Conservation (phyloP, 164 flowering plant genomes). For the Paratinospora sagittata region DNA sequence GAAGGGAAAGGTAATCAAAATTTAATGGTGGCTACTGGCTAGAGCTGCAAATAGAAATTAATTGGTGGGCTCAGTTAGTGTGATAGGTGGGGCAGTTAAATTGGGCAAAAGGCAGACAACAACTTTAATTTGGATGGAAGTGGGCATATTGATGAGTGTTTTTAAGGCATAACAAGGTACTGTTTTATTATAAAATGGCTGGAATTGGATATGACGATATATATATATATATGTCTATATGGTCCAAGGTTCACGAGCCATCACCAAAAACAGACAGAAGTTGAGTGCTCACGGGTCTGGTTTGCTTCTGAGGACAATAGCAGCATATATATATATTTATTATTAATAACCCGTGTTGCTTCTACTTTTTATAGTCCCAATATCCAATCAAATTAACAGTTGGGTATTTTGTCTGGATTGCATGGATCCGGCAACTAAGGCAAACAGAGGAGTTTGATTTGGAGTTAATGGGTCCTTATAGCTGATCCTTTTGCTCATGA, state of each 20-base stretch:
- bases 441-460: too few species aligned
- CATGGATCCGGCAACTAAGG: too few species aligned
- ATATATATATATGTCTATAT: not conserved
- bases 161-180: too few species aligned
- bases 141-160: not conserved
- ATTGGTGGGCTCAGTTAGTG: not conserved
- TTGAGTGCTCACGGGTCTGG: slow-evolving; percentile 3
- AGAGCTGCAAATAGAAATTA: not conserved
- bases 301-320: not conserved
- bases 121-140: not conserved
- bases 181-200: not conserved
- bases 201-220: not conserved
- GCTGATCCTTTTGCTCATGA: too few species aligned
- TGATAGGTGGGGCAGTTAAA: not conserved
- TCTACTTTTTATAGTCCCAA: too few species aligned
- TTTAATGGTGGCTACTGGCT: too few species aligned
- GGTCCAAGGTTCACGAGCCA: not conserved
- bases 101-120: not conserved
- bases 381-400: too few species aligned
- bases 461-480: too few species aligned
- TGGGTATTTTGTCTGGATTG: too few species aligned
- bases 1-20: too few species aligned
- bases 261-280: not conserved
- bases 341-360: too few species aligned
- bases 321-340: too few species aligned